Conservation (phyloP, 805 yeast species). For the Candida saitoana region DNA sequence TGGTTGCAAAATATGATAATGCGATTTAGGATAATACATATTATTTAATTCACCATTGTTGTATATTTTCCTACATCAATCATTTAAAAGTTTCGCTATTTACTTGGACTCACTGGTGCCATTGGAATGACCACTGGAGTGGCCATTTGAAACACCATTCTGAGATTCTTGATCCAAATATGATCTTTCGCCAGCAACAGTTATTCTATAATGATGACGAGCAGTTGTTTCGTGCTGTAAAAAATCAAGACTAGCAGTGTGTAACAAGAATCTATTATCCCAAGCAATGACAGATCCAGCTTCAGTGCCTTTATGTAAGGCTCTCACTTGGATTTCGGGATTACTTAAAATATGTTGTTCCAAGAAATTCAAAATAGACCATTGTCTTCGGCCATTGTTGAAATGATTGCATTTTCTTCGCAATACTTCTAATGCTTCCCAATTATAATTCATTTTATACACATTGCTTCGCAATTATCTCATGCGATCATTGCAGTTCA, state of each 20-base stretch:
- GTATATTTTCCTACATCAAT: too few relatives aligned
- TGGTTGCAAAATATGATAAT: too few relatives aligned
- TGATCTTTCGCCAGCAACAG: slow-evolving; percentile 24
- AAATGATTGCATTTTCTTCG: too few relatives aligned
- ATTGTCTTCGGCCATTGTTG: background rate
- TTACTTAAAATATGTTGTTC: slow-evolving; percentile 18
- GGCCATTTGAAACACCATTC: slow-evolving; percentile 5
- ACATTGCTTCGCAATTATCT: background rate
- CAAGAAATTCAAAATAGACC: slow-evolving; percentile 16
- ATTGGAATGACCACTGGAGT: slow-evolving; percentile 8
- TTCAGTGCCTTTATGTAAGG: slow-evolving; percentile 21
- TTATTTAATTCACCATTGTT: too few relatives aligned
- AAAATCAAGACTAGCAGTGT: slow-evolving; percentile 21
- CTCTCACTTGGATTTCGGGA: slow-evolving; percentile 25
- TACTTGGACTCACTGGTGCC: too few relatives aligned
- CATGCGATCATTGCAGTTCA: background rate
- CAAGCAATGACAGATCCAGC: slow-evolving; percentile 22
- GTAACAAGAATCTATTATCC: slow-evolving; percentile 22
- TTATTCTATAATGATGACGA: slow-evolving; percentile 23
- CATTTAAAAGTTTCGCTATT: too few relatives aligned
- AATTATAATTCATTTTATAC: too few relatives aligned
- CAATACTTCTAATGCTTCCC: too few relatives aligned
- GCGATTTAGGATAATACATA: background rate
- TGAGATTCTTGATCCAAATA: slow-evolving; percentile 9
- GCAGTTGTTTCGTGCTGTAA: slow-evolving; percentile 18